Percentiles rank a stretch among this genome's conserved stretches.
These are phyloP conservation scores for Colletotrichum cordylinicola DNA, from an alignment of 2,329 filamentous ascomycete genomes.

Conservation along the genomic window DNA sequence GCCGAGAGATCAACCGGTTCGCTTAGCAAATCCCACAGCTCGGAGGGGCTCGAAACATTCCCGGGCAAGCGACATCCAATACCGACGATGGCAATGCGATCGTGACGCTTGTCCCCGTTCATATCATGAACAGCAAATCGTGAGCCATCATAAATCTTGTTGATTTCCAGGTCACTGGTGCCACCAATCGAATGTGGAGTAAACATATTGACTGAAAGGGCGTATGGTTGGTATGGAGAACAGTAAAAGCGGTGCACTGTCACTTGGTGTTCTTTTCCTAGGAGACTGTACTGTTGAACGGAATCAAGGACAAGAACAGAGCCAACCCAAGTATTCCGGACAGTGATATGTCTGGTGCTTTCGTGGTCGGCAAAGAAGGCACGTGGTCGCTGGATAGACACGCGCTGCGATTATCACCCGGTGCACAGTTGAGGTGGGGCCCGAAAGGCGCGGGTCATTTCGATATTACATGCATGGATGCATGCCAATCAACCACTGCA, in stretches of 20 bases:
- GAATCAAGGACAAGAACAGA: no score
- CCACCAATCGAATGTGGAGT: neutral
- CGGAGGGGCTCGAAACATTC: conserved; percentile 21
- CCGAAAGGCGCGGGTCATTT: neutral
- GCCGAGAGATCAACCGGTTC: conserved; percentile 1
- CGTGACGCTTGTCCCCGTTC: neutral
- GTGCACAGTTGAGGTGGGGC: neutral
- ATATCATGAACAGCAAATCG: neutral
- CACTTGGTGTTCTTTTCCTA: no score
- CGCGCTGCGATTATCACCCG: neutral
- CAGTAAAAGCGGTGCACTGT: neutral
- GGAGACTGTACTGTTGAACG: no score
- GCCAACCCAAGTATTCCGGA: neutral
- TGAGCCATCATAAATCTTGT: neutral
- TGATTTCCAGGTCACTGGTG: neutral
- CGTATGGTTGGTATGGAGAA: neutral
- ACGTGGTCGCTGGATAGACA: neutral
- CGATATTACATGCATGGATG: no score
- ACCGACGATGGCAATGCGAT: conserved; percentile 29
- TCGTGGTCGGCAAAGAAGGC: neutral
- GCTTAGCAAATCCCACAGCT: conserved; percentile 24
- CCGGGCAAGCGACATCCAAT: conserved; percentile 28
- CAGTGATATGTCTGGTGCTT: neutral
- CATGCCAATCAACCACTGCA: neutral
- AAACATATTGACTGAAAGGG: neutral